Conservation (phyloP, 345 rosid genomes). For the Combretum micranthum region DNA sequence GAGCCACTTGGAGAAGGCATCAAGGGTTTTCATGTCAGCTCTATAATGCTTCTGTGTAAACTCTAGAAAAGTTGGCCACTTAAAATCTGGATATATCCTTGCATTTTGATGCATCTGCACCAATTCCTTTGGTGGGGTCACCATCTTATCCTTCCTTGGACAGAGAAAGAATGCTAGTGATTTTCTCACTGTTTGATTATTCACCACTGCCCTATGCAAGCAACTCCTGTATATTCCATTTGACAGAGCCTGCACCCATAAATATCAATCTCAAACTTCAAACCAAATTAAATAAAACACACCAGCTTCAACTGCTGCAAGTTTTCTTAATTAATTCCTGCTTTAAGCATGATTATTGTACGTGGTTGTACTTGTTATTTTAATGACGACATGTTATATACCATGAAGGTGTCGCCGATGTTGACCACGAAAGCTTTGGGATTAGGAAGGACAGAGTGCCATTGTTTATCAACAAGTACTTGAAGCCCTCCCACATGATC, state of each 20-base stretch:
- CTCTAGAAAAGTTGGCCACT: constrained; percentile 37
- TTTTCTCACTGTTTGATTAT: constrained; percentile 27
- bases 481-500: constrained; percentile 65
- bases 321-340: neutral
- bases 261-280: too few species aligned
- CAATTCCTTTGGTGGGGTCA: constrained; percentile 25
- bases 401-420: constrained; percentile 76
- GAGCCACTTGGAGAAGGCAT: constrained; percentile 31
- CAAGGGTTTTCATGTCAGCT: constrained; percentile 39
- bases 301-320: too few species aligned
- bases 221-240: constrained; percentile 41
- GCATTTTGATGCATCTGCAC: constrained; percentile 19
- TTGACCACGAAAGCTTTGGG: constrained; percentile 54
- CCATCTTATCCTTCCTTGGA: constrained; percentile 30
- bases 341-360: neutral
- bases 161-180: constrained; percentile 45
- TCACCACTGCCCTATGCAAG: constrained; percentile 47
- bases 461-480: constrained; percentile 44
- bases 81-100: constrained; percentile 36
- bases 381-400: too few species aligned
- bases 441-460: constrained; percentile 43
- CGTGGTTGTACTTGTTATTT: neutral
- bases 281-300: too few species aligned
- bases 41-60: constrained; percentile 46
- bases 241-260: constrained; percentile 25